These are phyloP conservation scores for Carnegiea gigantea DNA, from an alignment of 179 eudicot genomes.

Conservation along the genomic window DNA sequence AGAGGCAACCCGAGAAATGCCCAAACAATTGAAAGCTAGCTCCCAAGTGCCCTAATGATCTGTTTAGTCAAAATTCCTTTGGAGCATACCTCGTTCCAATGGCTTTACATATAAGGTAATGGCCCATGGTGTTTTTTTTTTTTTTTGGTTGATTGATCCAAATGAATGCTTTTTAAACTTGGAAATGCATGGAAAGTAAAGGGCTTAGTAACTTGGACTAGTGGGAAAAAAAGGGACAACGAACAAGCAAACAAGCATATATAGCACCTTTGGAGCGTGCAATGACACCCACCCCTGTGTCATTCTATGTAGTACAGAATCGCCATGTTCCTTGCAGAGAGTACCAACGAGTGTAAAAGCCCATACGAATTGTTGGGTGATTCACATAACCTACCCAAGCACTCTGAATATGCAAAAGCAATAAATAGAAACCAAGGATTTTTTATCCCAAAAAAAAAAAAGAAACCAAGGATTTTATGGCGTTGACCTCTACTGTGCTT, in stretches of 20 bases:
- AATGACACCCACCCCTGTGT: neutral
- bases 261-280: neutral
- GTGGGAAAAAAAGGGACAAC: neutral
- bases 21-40: too few relatives aligned
- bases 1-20: too few relatives aligned
- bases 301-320: neutral
- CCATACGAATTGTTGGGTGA: too few relatives aligned
- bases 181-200: neutral
- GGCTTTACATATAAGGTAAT: conserved; percentile 6
- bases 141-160: neutral
- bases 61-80: too few relatives aligned
- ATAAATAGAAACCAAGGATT: too few relatives aligned
- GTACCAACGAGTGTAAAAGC: too few relatives aligned
- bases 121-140: neutral
- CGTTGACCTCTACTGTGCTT: too few relatives aligned
- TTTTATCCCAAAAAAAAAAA: too few relatives aligned
- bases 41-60: too few relatives aligned
- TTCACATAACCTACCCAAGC: too few relatives aligned
- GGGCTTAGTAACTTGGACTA: neutral
- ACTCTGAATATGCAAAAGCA: too few relatives aligned
- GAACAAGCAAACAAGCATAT: neutral
- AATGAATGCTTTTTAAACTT: neutral
- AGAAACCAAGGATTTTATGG: too few relatives aligned
- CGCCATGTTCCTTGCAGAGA: neutral
- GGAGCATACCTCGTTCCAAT: neutral